Evolutionary conservation across 2,329 filamentous ascomycete genomes (phyloP).

Genomic region (Trichoderma sp.): DNA sequence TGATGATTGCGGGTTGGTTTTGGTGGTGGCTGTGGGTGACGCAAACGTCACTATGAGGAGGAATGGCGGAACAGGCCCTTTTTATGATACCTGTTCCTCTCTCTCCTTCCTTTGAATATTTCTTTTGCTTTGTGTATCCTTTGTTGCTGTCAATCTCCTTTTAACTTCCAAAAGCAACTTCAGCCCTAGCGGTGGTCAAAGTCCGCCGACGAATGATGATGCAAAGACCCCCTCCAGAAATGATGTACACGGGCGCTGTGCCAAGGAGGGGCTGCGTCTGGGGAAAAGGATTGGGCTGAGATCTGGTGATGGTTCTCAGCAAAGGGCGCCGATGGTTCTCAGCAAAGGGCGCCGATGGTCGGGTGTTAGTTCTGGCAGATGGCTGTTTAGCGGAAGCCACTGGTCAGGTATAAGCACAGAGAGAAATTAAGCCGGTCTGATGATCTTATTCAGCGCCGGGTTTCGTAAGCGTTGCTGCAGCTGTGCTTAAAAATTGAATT

Average conservation of each 20-base stretch:
- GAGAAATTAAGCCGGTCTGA: not conserved
- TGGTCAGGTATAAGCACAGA: not conserved
- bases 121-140: not conserved
- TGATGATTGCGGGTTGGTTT: not conserved
- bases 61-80: not conserved
- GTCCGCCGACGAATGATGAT: not conserved
- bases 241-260: not conserved
- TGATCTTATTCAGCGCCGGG: not conserved
- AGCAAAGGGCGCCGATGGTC: slow-evolving; percentile 1
- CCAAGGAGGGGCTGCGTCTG: slow-evolving; percentile 4
- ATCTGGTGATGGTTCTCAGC: slow-evolving; percentile 4
- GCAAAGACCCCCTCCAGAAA: not conserved
- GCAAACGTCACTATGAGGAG: not conserved
- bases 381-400: not conserved
- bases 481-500: not conserved
- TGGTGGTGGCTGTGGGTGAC: slow-evolving; percentile 3
- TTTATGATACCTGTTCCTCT: not conserved
- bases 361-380: not conserved
- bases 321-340: slow-evolving; percentile 3
- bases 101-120: not conserved
- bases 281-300: not conserved
- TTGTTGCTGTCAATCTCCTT: not conserved
- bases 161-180: not conserved
- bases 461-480: not conserved
- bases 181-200: slow-evolving; percentile 1